Evolutionary conservation across 2,329 filamentous ascomycete species (phyloP).

Genomic region (Sclerotinia subarctica): DNA sequence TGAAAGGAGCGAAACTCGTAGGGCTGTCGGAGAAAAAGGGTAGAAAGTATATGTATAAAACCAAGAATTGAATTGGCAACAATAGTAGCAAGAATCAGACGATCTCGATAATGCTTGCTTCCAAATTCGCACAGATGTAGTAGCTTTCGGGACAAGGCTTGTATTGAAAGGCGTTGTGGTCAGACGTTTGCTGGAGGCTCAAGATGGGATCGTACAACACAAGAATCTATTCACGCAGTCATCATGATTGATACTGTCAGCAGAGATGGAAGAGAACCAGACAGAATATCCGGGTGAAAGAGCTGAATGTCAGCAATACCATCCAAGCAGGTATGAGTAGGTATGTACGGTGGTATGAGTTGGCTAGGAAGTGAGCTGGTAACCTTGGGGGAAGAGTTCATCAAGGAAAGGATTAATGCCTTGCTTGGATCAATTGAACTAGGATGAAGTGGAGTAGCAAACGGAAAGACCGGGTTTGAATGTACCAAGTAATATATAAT

Average conservation of each 20-base stretch:
- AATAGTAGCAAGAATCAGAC: neutral
- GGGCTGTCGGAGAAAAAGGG: neutral
- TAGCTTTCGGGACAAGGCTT: neutral
- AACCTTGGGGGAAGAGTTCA: neutral
- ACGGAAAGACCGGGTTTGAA: constrained; percentile 13
- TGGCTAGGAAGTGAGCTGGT: constrained; percentile 6
- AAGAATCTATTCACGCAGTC: constrained; percentile 17
- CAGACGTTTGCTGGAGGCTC: constrained; percentile 22
- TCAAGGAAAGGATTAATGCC: neutral
- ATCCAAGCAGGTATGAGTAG: neutral
- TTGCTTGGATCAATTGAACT: constrained; percentile 5
- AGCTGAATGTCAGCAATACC: constrained; percentile 18
- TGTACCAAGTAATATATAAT: neutral
- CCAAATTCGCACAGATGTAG: constrained; percentile 4
- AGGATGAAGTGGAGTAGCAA: neutral
- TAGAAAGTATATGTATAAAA: constrained; percentile 4
- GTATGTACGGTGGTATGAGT: constrained; percentile 15
- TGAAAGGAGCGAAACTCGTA: constrained; percentile 6
- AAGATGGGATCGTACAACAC: constrained; percentile 22
- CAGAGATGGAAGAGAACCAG: constrained; percentile 6
- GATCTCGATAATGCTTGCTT: neutral
- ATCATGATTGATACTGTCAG: constrained; percentile 25
- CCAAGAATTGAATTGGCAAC: constrained; percentile 4
- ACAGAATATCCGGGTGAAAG: neutral
- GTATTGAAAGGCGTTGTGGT: neutral